Conservation (phyloP, 2,329 filamentous ascomycete genomes). For the Epicoccum sorghinum region DNA sequence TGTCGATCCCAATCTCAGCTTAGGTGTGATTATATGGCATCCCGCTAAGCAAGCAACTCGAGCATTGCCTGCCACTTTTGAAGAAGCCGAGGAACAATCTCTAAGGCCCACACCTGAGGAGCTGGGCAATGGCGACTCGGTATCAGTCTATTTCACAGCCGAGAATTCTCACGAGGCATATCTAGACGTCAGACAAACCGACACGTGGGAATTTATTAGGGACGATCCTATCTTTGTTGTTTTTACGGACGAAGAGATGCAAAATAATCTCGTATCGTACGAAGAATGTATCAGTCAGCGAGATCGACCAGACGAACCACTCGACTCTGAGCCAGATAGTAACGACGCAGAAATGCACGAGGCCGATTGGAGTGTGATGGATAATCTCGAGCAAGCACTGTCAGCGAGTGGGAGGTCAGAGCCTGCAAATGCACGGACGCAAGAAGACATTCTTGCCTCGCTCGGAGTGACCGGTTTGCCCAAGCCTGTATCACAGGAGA, state of each 20-base stretch:
- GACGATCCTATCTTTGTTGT: conserved; percentile 58
- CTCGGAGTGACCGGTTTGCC: conserved; percentile 47
- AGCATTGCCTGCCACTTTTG: conserved; percentile 51
- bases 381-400: conserved; percentile 48
- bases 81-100: conserved; percentile 52
- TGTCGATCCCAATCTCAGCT: conserved; percentile 52
- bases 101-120: conserved; percentile 46
- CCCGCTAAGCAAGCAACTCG: conserved; percentile 52
- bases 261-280: conserved; percentile 48
- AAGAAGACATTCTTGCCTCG: conserved; percentile 46
- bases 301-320: conserved; percentile 43
- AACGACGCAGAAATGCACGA: conserved; percentile 45
- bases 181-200: conserved; percentile 56
- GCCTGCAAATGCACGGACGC: conserved; percentile 26
- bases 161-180: conserved; percentile 53
- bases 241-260: conserved; percentile 50
- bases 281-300: conserved; percentile 52
- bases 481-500: conserved; percentile 40
- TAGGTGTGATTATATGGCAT: conserved; percentile 55
- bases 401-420: conserved; percentile 26
- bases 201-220: conserved; percentile 57
- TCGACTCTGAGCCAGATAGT: conserved; percentile 27
- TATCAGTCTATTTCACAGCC: conserved; percentile 57
- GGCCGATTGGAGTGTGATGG: conserved; percentile 47
- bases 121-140: conserved; percentile 51